Conservation (phyloP, 2,329 filamentous ascomycete genomes). For the Pyricularia pennisetigena region DNA sequence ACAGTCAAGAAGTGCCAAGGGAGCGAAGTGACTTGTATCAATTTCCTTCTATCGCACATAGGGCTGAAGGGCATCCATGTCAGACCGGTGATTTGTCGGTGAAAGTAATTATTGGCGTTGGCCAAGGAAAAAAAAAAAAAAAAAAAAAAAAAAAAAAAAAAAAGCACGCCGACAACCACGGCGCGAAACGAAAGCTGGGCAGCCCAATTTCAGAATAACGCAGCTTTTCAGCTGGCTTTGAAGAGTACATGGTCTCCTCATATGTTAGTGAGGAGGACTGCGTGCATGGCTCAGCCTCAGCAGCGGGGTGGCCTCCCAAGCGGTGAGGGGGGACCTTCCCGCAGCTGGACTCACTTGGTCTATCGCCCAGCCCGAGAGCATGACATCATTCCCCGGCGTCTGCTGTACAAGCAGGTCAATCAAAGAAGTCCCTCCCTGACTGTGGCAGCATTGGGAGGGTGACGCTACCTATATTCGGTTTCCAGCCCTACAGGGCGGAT, state of each 20-base stretch:
- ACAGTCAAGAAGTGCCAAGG: not conserved
- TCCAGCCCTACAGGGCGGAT: not conserved
- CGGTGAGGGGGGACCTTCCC: not conserved
- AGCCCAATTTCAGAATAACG: not conserved
- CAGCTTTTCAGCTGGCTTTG: not conserved
- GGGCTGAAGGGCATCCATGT: not conserved
- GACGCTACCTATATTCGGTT: not conserved
- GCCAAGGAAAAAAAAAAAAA: not conserved
- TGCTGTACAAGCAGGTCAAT: not conserved
- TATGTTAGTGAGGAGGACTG: not conserved
- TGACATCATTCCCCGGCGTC: not conserved
- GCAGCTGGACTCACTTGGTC: not conserved
- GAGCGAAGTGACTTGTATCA: not conserved
- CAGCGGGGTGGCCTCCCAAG: not conserved
- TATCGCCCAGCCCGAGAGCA: not conserved
- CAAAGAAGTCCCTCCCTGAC: not conserved
- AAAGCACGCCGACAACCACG: not conserved
- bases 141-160: not conserved
- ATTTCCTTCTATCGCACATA: not conserved
- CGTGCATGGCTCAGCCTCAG: not conserved
- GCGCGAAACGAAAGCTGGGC: not conserved
- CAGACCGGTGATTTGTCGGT: not conserved
- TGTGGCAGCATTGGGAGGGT: no score
- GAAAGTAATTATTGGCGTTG: not conserved
- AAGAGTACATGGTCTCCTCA: not conserved